Conservation (phyloP, 805 yeast genomes). For the Teunomyces panamensis region DNA sequence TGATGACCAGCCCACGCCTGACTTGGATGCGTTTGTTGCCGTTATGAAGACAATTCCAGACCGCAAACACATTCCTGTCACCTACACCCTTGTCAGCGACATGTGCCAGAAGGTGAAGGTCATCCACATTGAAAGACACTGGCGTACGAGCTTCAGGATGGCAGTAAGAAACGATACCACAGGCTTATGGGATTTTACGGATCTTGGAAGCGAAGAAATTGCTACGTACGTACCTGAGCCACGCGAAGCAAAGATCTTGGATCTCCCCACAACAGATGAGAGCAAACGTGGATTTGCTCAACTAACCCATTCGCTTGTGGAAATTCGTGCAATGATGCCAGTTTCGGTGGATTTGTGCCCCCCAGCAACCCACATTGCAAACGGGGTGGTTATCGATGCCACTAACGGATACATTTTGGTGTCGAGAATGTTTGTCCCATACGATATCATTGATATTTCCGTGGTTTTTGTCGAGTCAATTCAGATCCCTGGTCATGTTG, state of each 20-base stretch:
- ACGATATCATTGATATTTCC: conserved; percentile 72
- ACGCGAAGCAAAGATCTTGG: conserved; percentile 66
- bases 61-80: conserved; percentile 62
- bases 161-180: conserved; percentile 60
- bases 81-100: conserved; percentile 76
- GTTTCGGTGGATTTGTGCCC: conserved; percentile 72
- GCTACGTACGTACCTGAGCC: conserved; percentile 51
- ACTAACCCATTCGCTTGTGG: conserved; percentile 67
- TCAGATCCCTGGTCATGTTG: conserved; percentile 74
- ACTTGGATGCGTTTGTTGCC: conserved; percentile 70
- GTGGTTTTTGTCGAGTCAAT: conserved; percentile 85
- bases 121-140: conserved; percentile 77
- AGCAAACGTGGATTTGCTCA: conserved; percentile 46
- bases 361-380: conserved; percentile 55
- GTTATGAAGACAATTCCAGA: conserved; percentile 81
- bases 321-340: conserved; percentile 63
- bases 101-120: conserved; percentile 70
- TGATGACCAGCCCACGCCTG: conserved; percentile 72
- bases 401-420: conserved; percentile 74
- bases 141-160: conserved; percentile 68
- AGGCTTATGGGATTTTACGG: conserved; percentile 55
- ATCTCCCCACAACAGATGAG: conserved; percentile 56
- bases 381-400: conserved; percentile 83
- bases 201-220: conserved; percentile 59
- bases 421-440: conserved; percentile 77